These are phyloP conservation scores for Exophiala sideris DNA, from an alignment of 2,329 filamentous ascomycete species.

Conservation along the genomic window DNA sequence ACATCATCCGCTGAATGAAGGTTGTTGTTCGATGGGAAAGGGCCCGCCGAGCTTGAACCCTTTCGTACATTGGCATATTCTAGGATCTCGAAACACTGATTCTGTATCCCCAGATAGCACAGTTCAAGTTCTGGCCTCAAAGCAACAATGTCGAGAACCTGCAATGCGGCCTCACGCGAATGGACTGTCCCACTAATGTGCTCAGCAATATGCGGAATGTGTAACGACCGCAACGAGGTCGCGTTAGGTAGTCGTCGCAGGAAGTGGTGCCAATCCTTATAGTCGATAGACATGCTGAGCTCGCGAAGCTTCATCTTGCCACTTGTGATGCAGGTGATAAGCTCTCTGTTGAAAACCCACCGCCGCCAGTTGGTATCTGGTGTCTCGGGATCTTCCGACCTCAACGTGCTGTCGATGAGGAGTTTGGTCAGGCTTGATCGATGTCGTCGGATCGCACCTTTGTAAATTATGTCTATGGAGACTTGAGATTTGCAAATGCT, in stretches of 20 bases:
- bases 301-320: constrained; percentile 72
- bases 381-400: constrained; percentile 30
- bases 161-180: constrained; percentile 67
- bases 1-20: constrained; percentile 20
- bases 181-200: constrained; percentile 58
- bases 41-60: background rate
- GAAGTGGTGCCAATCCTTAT: constrained; percentile 79
- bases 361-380: constrained; percentile 53
- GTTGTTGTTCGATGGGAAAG: background rate
- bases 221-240: constrained; percentile 66
- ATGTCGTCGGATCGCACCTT: constrained; percentile 67
- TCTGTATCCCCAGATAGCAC: constrained; percentile 72
- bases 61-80: constrained; percentile 46
- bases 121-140: constrained; percentile 72
- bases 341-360: constrained; percentile 69
- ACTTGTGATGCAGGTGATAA: constrained; percentile 70
- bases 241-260: constrained; percentile 70
- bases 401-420: constrained; percentile 67
- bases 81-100: constrained; percentile 78
- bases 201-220: constrained; percentile 66
- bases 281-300: constrained; percentile 68
- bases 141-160: constrained; percentile 74
- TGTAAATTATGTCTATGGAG: constrained; percentile 67
- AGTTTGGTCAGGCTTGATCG: constrained; percentile 67
- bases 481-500: constrained; percentile 56